phyloP scores from a whole-genome alignment of 2,329 filamentous ascomycete species.

The Acrodontium crateriforme region DNA sequence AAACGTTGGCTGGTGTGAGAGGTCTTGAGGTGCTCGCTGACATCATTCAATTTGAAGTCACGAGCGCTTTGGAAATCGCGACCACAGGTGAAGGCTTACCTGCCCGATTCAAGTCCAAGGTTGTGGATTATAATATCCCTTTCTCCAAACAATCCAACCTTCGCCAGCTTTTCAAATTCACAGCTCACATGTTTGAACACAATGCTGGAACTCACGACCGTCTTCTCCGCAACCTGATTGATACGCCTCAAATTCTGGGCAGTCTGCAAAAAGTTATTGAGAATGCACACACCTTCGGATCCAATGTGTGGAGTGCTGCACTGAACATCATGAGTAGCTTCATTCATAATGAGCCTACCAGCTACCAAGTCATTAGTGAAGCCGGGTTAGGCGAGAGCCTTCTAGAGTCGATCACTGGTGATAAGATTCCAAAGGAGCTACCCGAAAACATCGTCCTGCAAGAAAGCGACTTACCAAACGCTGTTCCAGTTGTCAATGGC shows the following conservation, averaged over 20 bases:
- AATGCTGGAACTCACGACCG: slow-evolving; percentile 75
- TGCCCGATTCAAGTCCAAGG: slow-evolving; percentile 57
- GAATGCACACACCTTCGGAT: slow-evolving; percentile 68
- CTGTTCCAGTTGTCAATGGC: slow-evolving; percentile 13
- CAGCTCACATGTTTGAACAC: slow-evolving; percentile 86
- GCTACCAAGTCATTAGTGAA: slow-evolving; percentile 89
- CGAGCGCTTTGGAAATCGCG: slow-evolving; percentile 53
- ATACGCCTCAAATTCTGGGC: slow-evolving; percentile 71
- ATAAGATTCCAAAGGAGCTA: slow-evolving; percentile 15
- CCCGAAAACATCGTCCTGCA: slow-evolving; percentile 14
- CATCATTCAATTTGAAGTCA: slow-evolving; percentile 66
- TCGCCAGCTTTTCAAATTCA: slow-evolving; percentile 88
- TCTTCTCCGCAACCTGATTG: slow-evolving; percentile 80
- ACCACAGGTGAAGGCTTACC: slow-evolving; percentile 58
- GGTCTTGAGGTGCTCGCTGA: slow-evolving; percentile 87
- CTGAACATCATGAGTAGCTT: slow-evolving; percentile 89
- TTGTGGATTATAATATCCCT: slow-evolving; percentile 85
- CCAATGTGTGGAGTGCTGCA: slow-evolving; percentile 88
- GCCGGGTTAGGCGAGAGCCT: slow-evolving; percentile 80
- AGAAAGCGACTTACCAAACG: slow-evolving; percentile 10
- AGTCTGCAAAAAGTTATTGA: slow-evolving; percentile 71
- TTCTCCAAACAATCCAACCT: slow-evolving; percentile 89
- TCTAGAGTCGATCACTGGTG: slow-evolving; percentile 58
- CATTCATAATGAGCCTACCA: slow-evolving; percentile 97
- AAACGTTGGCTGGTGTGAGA: slow-evolving; percentile 64